Evolutionary conservation across 2,329 filamentous ascomycete genomes (phyloP).

Genomic region (Didymella keratinophila): DNA sequence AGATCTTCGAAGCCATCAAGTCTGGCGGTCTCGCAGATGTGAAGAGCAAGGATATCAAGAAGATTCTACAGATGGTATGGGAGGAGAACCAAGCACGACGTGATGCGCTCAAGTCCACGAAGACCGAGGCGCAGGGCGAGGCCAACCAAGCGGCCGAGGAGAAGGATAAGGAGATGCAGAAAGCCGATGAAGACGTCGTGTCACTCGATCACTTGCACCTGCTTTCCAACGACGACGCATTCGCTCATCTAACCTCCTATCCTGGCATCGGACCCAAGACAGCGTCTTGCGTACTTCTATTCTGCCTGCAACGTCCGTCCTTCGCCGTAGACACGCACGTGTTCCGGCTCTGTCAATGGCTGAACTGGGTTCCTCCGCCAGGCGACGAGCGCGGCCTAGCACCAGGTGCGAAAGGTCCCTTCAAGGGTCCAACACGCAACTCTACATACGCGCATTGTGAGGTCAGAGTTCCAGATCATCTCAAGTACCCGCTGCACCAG

Average conservation of each 20-base stretch:
- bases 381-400: conserved; percentile 44
- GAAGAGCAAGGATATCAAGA: conserved; percentile 77
- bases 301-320: conserved; percentile 68
- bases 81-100: conserved; percentile 69
- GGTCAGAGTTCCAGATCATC: conserved; percentile 65
- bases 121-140: conserved; percentile 51
- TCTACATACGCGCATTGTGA: conserved; percentile 68
- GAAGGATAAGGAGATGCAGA: conserved; percentile 65
- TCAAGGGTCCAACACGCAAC: conserved; percentile 56
- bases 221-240: conserved; percentile 63
- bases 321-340: conserved; percentile 74
- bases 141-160: conserved; percentile 58
- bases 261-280: conserved; percentile 73
- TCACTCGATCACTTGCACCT: conserved; percentile 69
- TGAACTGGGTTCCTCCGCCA: conserved; percentile 66
- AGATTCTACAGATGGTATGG: conserved; percentile 75
- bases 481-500: conserved; percentile 70
- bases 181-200: conserved; percentile 66
- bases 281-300: conserved; percentile 69
- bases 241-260: conserved; percentile 64
- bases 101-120: conserved; percentile 54
- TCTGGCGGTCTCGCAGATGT: conserved; percentile 73
- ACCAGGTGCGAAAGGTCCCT: conserved; percentile 50
- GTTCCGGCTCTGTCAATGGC: conserved; percentile 68
- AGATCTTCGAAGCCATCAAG: conserved; percentile 74